phyloP scores from a whole-genome alignment of 441 rosid species.

The Euphorbia schlechtendalii region DNA sequence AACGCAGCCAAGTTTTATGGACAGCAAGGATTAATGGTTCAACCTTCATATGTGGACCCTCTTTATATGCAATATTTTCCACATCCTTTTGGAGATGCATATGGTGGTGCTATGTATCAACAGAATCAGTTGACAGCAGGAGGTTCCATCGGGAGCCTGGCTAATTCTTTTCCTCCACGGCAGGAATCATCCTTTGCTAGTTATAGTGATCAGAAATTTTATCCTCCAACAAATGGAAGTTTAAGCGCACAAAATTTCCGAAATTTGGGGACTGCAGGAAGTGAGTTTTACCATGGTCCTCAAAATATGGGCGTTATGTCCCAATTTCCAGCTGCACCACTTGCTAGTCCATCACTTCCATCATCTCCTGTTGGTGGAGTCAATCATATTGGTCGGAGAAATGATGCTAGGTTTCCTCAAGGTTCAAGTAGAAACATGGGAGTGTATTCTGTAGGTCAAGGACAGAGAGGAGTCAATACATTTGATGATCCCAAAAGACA shows the following conservation, averaged over 20 bases:
- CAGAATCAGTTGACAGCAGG: constrained; percentile 27
- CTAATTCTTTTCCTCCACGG: constrained; percentile 29
- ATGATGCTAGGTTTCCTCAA: constrained; percentile 27
- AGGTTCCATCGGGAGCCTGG: constrained; percentile 29
- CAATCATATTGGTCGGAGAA: constrained; percentile 23
- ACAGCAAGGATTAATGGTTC: constrained; percentile 37
- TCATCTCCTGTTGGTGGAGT: constrained; percentile 33
- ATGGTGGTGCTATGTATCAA: constrained; percentile 29
- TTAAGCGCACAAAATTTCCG: constrained; percentile 25
- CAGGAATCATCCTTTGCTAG: constrained; percentile 30
- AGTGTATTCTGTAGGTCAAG: constrained; percentile 44
- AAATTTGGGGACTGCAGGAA: constrained; percentile 30
- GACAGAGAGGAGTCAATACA: constrained; percentile 37
- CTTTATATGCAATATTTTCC: constrained; percentile 45
- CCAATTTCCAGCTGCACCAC: constrained; percentile 40
- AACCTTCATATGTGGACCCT: constrained; percentile 40
- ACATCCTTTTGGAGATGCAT: constrained; percentile 40
- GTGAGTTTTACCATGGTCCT: constrained; percentile 29
- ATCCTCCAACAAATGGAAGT: constrained; percentile 30
- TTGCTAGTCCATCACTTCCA: constrained; percentile 35
- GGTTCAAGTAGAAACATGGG: constrained; percentile 31
- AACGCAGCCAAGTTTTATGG: constrained; percentile 40
- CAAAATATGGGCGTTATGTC: constrained; percentile 40
- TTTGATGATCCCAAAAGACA: constrained; percentile 33
- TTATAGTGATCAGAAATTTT: constrained; percentile 27